Evolutionary conservation across 495 filamentous ascomycete genomes (phyloP), one percentile per base, ranked within the genome.

Genomic region (Penicillium verhagenii): DNA sequence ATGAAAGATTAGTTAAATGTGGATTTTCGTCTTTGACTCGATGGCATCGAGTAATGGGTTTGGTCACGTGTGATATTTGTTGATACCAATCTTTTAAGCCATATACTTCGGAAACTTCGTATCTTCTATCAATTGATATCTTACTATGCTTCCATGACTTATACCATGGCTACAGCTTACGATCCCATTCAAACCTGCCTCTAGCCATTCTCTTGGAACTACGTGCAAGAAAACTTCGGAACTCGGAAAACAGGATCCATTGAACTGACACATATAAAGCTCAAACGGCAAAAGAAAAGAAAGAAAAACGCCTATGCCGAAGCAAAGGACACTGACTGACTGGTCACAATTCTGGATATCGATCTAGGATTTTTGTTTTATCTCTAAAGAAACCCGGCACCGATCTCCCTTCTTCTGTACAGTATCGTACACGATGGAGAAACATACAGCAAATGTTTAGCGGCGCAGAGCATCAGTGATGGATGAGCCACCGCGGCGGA

Each of bases 401-500:
- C 51, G n/a, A 54, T 58, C 53, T 53, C 50, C 35, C 48, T 48
- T 52, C 44, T 60, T 47, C 73, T 74, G 69, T 74, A 74, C 73
- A 76, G 53, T 76, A 74, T 76, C 73, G 71, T 76, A 76, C 72
- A 76, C 66, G 52, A 56, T 56, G 35, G 53, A 26, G 51, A 54
- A 60, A 58, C 50, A 53, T 49, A 52, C 57, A 52, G 24, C 42
- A 52, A 29, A 13, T 54, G 20, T 69, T 57, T 76, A 76, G 55
- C 72, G 61, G 61, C 72, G 75, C 57, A 77, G 68, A 44, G 72
- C 73, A 54, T 77, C 71, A 63, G 69, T 70, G 47, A 77, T 53
- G 55, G 76, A 74, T 28, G 69, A 71, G 33, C 77, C 74, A 48
- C 76, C 76, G 33, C 73, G 73, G 47, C 74, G 74, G 70, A 79